Percentiles rank a stretch among this genome's conserved stretches.
These are phyloP conservation scores for Tricladium varicosporioides DNA, from an alignment of 2,329 filamentous ascomycete species.

Conservation along the genomic window DNA sequence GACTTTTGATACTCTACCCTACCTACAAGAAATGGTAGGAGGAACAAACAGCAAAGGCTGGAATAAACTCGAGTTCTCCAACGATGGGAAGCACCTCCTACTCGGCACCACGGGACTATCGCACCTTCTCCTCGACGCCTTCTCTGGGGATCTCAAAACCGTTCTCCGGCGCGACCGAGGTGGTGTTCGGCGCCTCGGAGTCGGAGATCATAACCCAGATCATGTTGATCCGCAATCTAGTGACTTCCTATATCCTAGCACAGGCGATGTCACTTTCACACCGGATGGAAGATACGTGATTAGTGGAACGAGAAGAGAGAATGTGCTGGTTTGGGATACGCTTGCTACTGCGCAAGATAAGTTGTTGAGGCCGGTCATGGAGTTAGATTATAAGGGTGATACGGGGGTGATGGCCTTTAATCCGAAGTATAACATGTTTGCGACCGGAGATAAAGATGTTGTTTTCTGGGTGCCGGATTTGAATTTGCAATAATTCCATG, in stretches of 20 bases:
- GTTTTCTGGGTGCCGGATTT: constrained; percentile 76
- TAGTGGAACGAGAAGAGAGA: constrained; percentile 68
- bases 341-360: constrained; percentile 53
- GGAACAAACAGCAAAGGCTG: constrained; percentile 61
- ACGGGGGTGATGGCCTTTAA: constrained; percentile 82
- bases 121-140: constrained; percentile 92
- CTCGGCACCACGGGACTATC: constrained; percentile 80
- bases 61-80: constrained; percentile 93
- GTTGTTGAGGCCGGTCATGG: constrained; percentile 62
- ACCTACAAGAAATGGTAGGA: constrained; percentile 52
- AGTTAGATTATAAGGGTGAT: constrained; percentile 64
- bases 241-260: constrained; percentile 48
- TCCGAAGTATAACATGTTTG: constrained; percentile 87
- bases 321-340: constrained; percentile 85
- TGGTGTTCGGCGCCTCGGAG: constrained; percentile 50
- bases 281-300: constrained; percentile 88
- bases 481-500: constrained; percentile 11
- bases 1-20: constrained; percentile 69
- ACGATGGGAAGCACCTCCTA: constrained; percentile 86
- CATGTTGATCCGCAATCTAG: constrained; percentile 26
- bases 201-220: constrained; percentile 45
- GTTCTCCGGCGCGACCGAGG: constrained; percentile 63
- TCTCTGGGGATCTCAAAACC: constrained; percentile 75
- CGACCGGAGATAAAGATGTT: constrained; percentile 82
- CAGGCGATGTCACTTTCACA: constrained; percentile 82